A percentile compares a stretch with the other conserved stretches of the same genome.
These are phyloP conservation scores for Podaxis sp. DNA, from an alignment of 768 basidiomycete species.

Conservation along the genomic window DNA sequence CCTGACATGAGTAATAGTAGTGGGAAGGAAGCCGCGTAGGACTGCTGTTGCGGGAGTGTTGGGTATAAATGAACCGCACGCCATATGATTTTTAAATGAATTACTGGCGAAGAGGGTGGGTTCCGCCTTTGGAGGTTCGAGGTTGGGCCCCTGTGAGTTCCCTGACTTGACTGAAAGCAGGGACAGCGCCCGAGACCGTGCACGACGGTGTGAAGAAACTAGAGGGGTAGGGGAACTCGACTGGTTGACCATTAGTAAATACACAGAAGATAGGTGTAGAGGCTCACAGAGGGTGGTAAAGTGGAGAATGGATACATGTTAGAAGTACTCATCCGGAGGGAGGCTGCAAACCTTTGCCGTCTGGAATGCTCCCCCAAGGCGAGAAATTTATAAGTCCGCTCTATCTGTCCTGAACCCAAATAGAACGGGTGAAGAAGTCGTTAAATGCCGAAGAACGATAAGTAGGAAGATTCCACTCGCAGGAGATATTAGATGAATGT, in stretches of 20 bases:
- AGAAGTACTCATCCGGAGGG: constrained; percentile 2
- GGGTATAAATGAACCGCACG: constrained; percentile 30
- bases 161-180: constrained; percentile 28
- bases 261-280: neutral
- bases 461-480: constrained; percentile 1
- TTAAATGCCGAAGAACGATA: neutral
- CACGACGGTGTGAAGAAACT: neutral
- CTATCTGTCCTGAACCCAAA: neutral
- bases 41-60: constrained; percentile 8
- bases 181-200: constrained; percentile 26
- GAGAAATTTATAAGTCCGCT: neutral
- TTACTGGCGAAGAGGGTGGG: constrained; percentile 23
- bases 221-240: neutral
- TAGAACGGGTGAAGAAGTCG: neutral
- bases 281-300: neutral
- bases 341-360: neutral
- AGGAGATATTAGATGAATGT: neutral
- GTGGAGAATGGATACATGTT: neutral
- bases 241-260: neutral
- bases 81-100: constrained; percentile 22
- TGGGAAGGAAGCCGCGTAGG: constrained; percentile 9
- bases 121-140: constrained; percentile 26
- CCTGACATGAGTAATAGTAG: neutral
- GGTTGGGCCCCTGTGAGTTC: constrained; percentile 19
- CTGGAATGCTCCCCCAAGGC: neutral